Conservation (phyloP, 2,329 filamentous ascomycete species). For the Didymella glomerata region DNA sequence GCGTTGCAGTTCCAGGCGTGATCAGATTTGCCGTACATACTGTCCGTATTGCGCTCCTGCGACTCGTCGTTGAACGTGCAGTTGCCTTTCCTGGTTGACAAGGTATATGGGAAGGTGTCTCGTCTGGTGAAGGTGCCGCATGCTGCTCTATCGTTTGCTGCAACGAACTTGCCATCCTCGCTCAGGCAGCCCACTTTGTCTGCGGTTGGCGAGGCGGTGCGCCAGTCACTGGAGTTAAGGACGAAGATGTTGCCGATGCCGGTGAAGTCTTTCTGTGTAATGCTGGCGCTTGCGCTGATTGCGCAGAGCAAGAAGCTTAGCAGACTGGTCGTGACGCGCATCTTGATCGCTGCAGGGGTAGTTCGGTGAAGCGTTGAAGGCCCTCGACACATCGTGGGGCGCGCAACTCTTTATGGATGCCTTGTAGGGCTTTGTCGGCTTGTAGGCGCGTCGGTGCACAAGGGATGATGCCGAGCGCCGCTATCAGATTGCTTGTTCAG, state of each 20-base stretch:
- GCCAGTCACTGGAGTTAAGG: slow-evolving; percentile 41
- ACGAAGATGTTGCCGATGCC: slow-evolving; percentile 44
- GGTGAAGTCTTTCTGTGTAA: slow-evolving; percentile 40
- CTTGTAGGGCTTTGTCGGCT: slow-evolving; percentile 5
- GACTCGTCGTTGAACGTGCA: slow-evolving; percentile 43
- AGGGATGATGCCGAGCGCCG: slow-evolving; percentile 9
- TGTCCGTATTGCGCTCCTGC: slow-evolving; percentile 43
- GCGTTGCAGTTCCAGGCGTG: slow-evolving; percentile 41
- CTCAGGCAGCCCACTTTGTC: slow-evolving; percentile 42
- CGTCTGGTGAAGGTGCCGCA: slow-evolving; percentile 40
- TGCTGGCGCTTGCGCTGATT: slow-evolving; percentile 25
- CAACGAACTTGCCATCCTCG: slow-evolving; percentile 36
- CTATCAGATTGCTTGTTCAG: slow-evolving; percentile 12
- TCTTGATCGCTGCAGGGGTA: background rate
- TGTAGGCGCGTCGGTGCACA: slow-evolving; percentile 6
- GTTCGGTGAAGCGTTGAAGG: background rate
- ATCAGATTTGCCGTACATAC: slow-evolving; percentile 37
- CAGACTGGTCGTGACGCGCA: slow-evolving; percentile 22
- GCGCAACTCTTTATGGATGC: slow-evolving; percentile 2
- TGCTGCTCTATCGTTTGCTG: slow-evolving; percentile 10
- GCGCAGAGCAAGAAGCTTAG: slow-evolving; percentile 20
- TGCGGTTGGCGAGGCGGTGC: slow-evolving; percentile 30
- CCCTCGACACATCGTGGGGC: background rate
- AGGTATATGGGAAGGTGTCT: slow-evolving; percentile 38
- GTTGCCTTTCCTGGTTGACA: slow-evolving; percentile 40